Evolutionary conservation across 1,139 yeast genomes (phyloP).

Genomic region (Debaryomycetaceae sp.): DNA sequence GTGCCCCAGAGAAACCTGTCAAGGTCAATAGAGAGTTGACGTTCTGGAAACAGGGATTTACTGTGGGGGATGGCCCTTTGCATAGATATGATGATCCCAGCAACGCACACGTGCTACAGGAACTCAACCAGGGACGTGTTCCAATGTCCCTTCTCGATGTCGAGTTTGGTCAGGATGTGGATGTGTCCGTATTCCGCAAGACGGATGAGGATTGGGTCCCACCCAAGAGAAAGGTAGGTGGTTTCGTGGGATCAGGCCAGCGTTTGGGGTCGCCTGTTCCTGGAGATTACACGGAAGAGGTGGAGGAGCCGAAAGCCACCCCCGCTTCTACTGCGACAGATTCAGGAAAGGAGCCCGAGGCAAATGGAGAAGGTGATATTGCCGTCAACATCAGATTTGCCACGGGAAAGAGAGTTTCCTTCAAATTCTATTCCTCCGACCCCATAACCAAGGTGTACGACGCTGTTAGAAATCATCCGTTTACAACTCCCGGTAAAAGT

Average conservation of each 20-base stretch:
- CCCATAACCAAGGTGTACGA: constrained; percentile 68
- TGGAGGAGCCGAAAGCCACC: constrained; percentile 8
- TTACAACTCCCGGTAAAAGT: constrained; percentile 39
- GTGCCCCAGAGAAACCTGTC: constrained; percentile 26
- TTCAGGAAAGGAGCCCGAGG: constrained; percentile 16
- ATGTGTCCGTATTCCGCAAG: constrained; percentile 78
- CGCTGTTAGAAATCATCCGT: constrained; percentile 52
- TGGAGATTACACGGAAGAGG: constrained; percentile 43
- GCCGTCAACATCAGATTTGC: constrained; percentile 82
- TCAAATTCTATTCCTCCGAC: constrained; percentile 62
- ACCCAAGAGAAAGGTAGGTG: constrained; percentile 64
- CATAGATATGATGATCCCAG: constrained; percentile 88
- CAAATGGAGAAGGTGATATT: constrained; percentile 60
- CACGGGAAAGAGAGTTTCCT: constrained; percentile 68
- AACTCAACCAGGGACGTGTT: constrained; percentile 86
- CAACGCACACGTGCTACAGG: constrained; percentile 71
- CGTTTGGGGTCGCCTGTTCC: constrained; percentile 90
- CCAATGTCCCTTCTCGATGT: constrained; percentile 85
- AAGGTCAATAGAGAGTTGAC: constrained; percentile 74
- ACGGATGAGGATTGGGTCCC: constrained; percentile 78
- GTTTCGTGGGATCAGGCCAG: constrained; percentile 82
- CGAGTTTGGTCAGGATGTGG: constrained; percentile 91
- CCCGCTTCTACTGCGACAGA: constrained; percentile 7
- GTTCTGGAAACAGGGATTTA: constrained; percentile 96
- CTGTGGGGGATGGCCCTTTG: constrained; percentile 85